phyloP scores from a whole-genome alignment of 1,284 basidiomycete species.

The Stereum hirsutum region DNA sequence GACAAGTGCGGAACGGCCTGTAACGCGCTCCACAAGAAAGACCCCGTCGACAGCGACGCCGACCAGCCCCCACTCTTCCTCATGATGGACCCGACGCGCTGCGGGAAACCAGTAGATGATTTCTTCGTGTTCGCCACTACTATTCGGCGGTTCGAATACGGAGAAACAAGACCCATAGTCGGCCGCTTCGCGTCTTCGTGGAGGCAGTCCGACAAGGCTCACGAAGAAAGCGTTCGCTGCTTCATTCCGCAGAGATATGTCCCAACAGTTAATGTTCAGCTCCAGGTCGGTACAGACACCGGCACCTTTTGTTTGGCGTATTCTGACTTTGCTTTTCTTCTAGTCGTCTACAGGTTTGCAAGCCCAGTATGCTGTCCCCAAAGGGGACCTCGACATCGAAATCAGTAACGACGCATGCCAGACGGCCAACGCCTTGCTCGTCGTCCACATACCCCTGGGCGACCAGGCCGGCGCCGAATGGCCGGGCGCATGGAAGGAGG shows the following conservation, averaged over 20 bases:
- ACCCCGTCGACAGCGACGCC: conserved; percentile 29
- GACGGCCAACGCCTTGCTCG: conserved; percentile 71
- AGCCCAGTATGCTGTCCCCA: conserved; percentile 62
- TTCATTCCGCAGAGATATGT: conserved; percentile 63
- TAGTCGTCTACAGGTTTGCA: conserved; percentile 47
- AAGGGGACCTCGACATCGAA: conserved; percentile 40
- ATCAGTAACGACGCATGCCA: conserved; percentile 54
- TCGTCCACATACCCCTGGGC: conserved; percentile 63
- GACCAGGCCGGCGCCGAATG: conserved; percentile 69
- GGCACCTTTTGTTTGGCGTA: conserved; percentile 7
- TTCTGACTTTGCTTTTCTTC: conserved; percentile 8
- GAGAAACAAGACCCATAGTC: conserved; percentile 69
- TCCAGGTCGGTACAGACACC: conserved; percentile 58
- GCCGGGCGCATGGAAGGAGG: conserved; percentile 70
- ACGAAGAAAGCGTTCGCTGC: conserved; percentile 41
- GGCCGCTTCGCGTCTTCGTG: conserved; percentile 65
- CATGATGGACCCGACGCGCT: conserved; percentile 79
- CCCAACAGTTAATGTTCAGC: conserved; percentile 27
- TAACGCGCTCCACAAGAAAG: conserved; percentile 73
- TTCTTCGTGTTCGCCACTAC: conserved; percentile 78
- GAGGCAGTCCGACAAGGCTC: conserved; percentile 56
- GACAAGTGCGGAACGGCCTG: conserved; percentile 89
- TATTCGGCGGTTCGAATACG: conserved; percentile 71
- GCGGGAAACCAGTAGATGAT: conserved; percentile 64
- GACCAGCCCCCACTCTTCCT: conserved; percentile 65